Evolutionary conservation across 2,329 filamentous ascomycete genomes (phyloP).

Genomic region (Pseudogymnoascus sp.): DNA sequence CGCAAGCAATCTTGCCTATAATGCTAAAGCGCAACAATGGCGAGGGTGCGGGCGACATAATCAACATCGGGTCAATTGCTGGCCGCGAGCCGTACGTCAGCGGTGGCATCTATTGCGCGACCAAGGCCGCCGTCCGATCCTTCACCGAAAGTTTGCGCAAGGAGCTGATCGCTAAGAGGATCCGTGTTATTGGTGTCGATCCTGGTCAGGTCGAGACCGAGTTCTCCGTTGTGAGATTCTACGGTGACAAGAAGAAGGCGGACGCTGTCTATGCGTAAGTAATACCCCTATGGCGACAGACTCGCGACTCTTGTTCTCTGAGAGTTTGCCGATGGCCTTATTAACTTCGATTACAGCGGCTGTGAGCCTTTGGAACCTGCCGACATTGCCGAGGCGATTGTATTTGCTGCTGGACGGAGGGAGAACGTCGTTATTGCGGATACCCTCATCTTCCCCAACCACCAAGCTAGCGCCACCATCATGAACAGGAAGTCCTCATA

Average conservation of each 20-base stretch:
- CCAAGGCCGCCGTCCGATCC: slow-evolving; percentile 77
- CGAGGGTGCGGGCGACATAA: slow-evolving; percentile 83
- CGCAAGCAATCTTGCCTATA: slow-evolving; percentile 77
- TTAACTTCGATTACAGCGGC: slow-evolving; percentile 53
- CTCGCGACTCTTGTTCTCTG: slow-evolving; percentile 10
- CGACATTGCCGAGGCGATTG: slow-evolving; percentile 84
- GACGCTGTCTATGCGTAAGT: slow-evolving; percentile 79
- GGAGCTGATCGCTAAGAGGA: slow-evolving; percentile 73
- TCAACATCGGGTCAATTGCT: slow-evolving; percentile 92
- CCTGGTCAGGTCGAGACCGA: slow-evolving; percentile 93
- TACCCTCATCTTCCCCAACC: slow-evolving; percentile 77
- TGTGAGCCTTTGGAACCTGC: slow-evolving; percentile 79
- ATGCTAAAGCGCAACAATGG: slow-evolving; percentile 65
- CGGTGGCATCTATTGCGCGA: slow-evolving; percentile 87
- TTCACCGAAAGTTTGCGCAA: slow-evolving; percentile 79
- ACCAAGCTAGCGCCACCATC: slow-evolving; percentile 38
- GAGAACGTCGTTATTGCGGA: slow-evolving; percentile 92
- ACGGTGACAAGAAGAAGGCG: slow-evolving; percentile 82
- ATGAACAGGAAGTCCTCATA: background rate
- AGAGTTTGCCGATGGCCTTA: too few relatives aligned
- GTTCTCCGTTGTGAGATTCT: slow-evolving; percentile 82
- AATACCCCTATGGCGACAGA: too few relatives aligned
- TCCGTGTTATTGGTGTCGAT: slow-evolving; percentile 81
- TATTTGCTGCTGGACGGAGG: slow-evolving; percentile 74
- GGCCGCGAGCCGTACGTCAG: slow-evolving; percentile 79